Conservation (phyloP, 352 stramenopile genomes). For the Phytophthora uliginosa region DNA sequence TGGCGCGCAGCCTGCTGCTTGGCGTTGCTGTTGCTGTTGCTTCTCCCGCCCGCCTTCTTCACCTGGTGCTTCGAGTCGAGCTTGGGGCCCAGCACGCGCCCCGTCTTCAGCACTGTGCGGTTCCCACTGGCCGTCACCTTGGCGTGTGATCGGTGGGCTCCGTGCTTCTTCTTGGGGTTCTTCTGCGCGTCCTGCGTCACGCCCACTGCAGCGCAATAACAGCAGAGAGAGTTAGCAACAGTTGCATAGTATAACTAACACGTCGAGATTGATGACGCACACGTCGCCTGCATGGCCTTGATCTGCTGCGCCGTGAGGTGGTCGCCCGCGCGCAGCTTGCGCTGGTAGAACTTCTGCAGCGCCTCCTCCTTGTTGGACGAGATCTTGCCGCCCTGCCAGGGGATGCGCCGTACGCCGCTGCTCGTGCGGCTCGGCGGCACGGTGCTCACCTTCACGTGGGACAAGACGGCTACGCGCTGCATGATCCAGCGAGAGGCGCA, state of each 20-base stretch:
- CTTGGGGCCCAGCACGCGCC: constrained; percentile 70
- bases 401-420: constrained; percentile 50
- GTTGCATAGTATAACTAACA: too few species aligned
- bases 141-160: constrained; percentile 50
- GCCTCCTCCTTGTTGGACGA: constrained; percentile 89
- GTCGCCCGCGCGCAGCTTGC: constrained; percentile 66
- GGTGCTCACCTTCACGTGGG: constrained; percentile 77
- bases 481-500: constrained; percentile 15
- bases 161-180: constrained; percentile 61
- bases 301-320: constrained; percentile 61
- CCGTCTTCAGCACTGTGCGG: constrained; percentile 68
- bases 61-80: constrained; percentile 22
- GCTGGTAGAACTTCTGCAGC: constrained; percentile 87
- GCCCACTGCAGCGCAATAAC: constrained; percentile 23
- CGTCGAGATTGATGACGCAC: constrained; percentile 29
- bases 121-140: constrained; percentile 49
- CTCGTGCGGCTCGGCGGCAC: constrained; percentile 29
- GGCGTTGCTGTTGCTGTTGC: neutral
- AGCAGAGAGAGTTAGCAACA: constrained; percentile 4
- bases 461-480: constrained; percentile 65
- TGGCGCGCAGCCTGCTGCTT: constrained; percentile 43
- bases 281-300: constrained; percentile 50
- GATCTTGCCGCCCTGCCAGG: constrained; percentile 87
- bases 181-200: constrained; percentile 26
- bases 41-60: constrained; percentile 22